Evolutionary conservation across 345 rosid species (phyloP).

Genomic region (Noccaea caerulescens): DNA sequence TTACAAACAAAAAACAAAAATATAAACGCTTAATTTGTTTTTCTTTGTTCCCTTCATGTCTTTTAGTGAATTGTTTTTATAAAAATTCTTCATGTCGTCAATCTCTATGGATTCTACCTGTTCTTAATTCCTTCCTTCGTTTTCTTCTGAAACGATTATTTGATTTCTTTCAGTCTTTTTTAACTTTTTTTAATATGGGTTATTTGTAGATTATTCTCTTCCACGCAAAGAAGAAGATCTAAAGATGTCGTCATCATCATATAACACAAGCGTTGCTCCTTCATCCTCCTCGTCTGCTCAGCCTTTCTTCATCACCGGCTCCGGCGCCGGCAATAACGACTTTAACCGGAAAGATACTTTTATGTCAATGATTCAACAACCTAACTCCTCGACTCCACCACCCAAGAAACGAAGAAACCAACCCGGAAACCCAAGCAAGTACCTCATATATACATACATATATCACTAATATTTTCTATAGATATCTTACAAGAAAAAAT

Average conservation of each 20-base stretch:
- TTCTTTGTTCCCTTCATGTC: constrained; percentile 41
- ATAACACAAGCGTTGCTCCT: constrained; percentile 40
- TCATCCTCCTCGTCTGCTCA: constrained; percentile 45
- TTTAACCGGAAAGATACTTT: constrained; percentile 51
- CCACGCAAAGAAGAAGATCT: constrained; percentile 42
- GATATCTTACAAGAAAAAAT: not conserved
- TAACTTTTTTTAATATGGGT: not conserved
- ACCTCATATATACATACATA: constrained; percentile 34
- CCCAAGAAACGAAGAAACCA: constrained; percentile 78
- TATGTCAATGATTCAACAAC: constrained; percentile 52
- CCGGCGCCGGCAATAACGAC: constrained; percentile 46
- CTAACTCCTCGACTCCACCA: constrained; percentile 53
- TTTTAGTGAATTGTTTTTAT: constrained; percentile 43
- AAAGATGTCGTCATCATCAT: constrained; percentile 56
- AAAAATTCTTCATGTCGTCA: constrained; percentile 45
- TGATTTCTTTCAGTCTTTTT: constrained; percentile 15
- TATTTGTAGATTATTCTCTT: constrained; percentile 40
- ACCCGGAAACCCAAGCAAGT: constrained; percentile 85
- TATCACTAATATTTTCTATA: not conserved
- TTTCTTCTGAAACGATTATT: constrained; percentile 38
- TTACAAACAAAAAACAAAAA: constrained; percentile 38
- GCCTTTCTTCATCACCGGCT: constrained; percentile 41
- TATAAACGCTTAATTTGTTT: constrained; percentile 36
- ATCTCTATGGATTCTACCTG: constrained; percentile 46
- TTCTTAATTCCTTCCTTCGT: constrained; percentile 44